Percentiles rank a stretch among this genome's conserved stretches.
These are phyloP conservation scores for Tricholoma furcatifolium DNA, from an alignment of 768 basidiomycete species.

Conservation along the genomic window DNA sequence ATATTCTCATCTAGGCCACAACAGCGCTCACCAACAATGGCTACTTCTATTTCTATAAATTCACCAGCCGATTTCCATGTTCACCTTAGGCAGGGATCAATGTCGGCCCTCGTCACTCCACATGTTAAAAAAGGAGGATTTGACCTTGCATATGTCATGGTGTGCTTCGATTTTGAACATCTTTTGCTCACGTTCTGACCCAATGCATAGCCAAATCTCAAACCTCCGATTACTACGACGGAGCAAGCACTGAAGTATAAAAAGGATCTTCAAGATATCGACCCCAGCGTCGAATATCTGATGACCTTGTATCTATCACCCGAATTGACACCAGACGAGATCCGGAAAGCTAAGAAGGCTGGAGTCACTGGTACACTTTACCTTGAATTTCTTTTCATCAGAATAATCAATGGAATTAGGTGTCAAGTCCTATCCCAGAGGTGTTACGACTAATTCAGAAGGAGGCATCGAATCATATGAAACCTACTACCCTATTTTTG, in stretches of 20 bases:
- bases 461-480: conserved; percentile 96
- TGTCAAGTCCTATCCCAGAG: conserved; percentile 96
- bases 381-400: conserved; percentile 17
- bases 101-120: conserved; percentile 82
- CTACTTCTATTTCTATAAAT: conserved; percentile 38
- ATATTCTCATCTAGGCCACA: neutral
- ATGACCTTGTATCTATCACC: conserved; percentile 97
- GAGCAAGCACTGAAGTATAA: conserved; percentile 82
- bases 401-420: conserved; percentile 32
- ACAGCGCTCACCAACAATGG: conserved; percentile 23
- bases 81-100: conserved; percentile 85
- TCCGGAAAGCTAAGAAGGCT: conserved; percentile 80
- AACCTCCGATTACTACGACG: conserved; percentile 83
- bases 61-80: conserved; percentile 95
- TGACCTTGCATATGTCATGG: conserved; percentile 94
- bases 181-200: conserved; percentile 4
- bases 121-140: conserved; percentile 92
- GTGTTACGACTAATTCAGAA: conserved; percentile 96
- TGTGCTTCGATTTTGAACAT: conserved; percentile 28
- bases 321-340: conserved; percentile 86
- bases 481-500: conserved; percentile 89
- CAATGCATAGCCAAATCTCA: conserved; percentile 78
- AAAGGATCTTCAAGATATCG: conserved; percentile 67
- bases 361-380: conserved; percentile 65
- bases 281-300: conserved; percentile 79